Evolutionary conservation across 805 yeast genomes (phyloP).

Genomic region (Clavispora phyllophila): DNA sequence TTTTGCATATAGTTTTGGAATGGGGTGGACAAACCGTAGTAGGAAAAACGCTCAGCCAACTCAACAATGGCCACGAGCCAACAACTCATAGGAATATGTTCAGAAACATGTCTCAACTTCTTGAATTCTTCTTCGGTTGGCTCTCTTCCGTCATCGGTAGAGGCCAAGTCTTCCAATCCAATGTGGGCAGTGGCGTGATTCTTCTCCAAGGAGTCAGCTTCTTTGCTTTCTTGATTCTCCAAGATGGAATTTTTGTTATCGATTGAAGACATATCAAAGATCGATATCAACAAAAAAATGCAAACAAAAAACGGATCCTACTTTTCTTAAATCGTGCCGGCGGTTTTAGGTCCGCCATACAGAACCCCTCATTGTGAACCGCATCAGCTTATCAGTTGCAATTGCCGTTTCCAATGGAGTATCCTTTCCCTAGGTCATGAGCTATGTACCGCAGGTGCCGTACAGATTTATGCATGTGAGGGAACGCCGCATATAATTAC

Average conservation of each 20-base stretch:
- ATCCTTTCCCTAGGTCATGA: background rate
- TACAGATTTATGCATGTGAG: background rate
- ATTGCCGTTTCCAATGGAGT: background rate
- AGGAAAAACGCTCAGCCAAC: constrained; percentile 76
- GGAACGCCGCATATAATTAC: background rate
- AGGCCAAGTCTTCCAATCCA: constrained; percentile 9
- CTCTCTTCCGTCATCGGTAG: constrained; percentile 30
- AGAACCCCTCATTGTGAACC: background rate
- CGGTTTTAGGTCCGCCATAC: background rate
- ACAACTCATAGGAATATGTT: constrained; percentile 47
- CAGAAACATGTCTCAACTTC: constrained; percentile 50
- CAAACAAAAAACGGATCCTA: background rate
- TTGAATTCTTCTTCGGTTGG: constrained; percentile 53
- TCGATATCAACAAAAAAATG: no score
- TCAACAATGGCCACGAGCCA: constrained; percentile 69
- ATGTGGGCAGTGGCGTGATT: background rate
- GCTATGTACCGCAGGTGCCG: background rate
- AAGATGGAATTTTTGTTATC: background rate
- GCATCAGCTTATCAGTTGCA: background rate
- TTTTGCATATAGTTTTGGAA: constrained; percentile 77
- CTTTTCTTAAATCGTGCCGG: background rate
- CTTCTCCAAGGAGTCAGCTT: background rate
- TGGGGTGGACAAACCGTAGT: constrained; percentile 72
- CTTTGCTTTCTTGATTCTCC: background rate
- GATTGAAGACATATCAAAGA: background rate